Percentiles rank a stretch among this genome's conserved stretches.
These are phyloP conservation scores for Ganoderma meredithae DNA, from an alignment of 1,284 basidiomycete genomes.

Conservation along the genomic window DNA sequence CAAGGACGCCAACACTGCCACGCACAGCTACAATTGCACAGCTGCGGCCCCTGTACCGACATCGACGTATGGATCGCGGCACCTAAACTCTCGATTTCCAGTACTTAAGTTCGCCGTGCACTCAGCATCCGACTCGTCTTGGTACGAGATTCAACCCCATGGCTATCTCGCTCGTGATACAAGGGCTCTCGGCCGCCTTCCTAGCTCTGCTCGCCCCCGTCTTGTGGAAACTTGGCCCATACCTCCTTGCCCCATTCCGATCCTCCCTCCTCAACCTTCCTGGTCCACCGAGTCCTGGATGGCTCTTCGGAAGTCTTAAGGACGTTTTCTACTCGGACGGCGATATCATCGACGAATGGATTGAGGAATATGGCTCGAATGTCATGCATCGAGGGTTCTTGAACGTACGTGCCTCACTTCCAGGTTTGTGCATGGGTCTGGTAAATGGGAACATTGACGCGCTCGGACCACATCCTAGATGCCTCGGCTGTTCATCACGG, in stretches of 20 bases:
- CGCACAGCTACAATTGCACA: too few relatives aligned
- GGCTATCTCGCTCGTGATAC: not conserved
- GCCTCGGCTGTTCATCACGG: constrained; percentile 27
- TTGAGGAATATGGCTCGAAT: constrained; percentile 58
- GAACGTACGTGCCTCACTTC: constrained; percentile 44
- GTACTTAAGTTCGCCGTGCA: too few relatives aligned
- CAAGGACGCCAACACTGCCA: too few relatives aligned
- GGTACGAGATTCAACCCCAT: not conserved
- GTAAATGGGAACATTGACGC: not conserved
- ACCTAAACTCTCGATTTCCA: too few relatives aligned
- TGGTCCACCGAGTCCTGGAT: constrained; percentile 57
- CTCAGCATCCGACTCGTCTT: too few relatives aligned
- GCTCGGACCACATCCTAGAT: not conserved
- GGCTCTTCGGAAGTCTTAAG: constrained; percentile 59
- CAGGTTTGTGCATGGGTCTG: too few relatives aligned
- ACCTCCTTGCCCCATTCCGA: constrained; percentile 37
- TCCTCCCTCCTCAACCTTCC: constrained; percentile 56
- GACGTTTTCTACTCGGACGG: constrained; percentile 47
- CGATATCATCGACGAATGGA: constrained; percentile 61
- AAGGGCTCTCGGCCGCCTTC: not conserved
- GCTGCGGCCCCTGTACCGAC: too few relatives aligned
- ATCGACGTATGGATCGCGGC: too few relatives aligned
- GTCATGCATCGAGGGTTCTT: constrained; percentile 55
- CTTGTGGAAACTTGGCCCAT: constrained; percentile 17
- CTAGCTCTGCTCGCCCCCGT: not conserved